These are phyloP conservation scores for Erythrobasidium hasegawianum DNA, from an alignment of 1,284 basidiomycete species.

Conservation along the genomic window DNA sequence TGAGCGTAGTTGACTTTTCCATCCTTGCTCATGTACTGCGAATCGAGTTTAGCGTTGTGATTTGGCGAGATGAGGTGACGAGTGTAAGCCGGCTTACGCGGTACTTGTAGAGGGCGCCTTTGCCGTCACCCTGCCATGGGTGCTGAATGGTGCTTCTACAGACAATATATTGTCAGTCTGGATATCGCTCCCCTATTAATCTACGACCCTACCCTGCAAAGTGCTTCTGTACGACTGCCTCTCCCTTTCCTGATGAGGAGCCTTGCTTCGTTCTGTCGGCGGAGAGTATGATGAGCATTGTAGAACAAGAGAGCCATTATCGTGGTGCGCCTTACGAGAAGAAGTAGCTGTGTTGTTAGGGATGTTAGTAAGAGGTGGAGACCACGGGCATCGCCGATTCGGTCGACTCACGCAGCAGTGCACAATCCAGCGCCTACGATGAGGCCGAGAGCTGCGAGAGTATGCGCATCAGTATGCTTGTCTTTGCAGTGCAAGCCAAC, in stretches of 20 bases:
- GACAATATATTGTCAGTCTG: not conserved
- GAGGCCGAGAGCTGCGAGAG: conserved; percentile 12
- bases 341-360: conserved; percentile 12
- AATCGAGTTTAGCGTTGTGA: not conserved
- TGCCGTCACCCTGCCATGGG: conserved; percentile 28
- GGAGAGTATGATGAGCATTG: conserved; percentile 2
- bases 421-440: conserved; percentile 18
- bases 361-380: not conserved
- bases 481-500: no score
- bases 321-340: conserved; percentile 17
- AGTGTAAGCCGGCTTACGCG: conserved; percentile 5
- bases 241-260: not conserved
- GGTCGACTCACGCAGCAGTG: not conserved
- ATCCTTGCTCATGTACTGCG: conserved; percentile 30
- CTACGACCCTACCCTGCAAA: not conserved
- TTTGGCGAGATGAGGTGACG: not conserved
- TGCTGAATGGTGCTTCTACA: conserved; percentile 13
- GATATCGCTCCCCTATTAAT: not conserved
- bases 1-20: conserved; percentile 21
- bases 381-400: not conserved
- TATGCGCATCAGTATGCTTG: not conserved
- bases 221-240: not conserved
- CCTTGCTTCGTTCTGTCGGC: not conserved
- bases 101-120: conserved; percentile 34
- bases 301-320: conserved; percentile 2